phyloP scores from a whole-genome alignment of 2,329 filamentous ascomycete genomes.

The Penicillium sp. region DNA sequence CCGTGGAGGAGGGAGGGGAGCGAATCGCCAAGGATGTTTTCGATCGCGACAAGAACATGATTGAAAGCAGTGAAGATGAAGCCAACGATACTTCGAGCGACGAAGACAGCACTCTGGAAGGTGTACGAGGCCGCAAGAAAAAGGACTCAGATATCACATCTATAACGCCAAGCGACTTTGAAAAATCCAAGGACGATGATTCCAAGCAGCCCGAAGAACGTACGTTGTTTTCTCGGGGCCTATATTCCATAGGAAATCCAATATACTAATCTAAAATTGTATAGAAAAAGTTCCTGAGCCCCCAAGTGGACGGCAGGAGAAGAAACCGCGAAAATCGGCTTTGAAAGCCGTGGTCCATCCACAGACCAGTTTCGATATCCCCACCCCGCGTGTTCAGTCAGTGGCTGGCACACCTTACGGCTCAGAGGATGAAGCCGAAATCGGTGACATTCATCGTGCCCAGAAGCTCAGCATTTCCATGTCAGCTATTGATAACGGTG shows the following conservation, averaged over 20 bases:
- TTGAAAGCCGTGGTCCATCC: slow-evolving; percentile 66
- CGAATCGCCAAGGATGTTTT: slow-evolving; percentile 69
- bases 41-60: slow-evolving; percentile 61
- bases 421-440: slow-evolving; percentile 81
- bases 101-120: slow-evolving; percentile 52
- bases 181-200: slow-evolving; percentile 38
- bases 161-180: slow-evolving; percentile 25
- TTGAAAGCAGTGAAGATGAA: slow-evolving; percentile 67
- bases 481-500: slow-evolving; percentile 71
- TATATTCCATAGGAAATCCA: not conserved
- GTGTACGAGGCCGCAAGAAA: slow-evolving; percentile 26
- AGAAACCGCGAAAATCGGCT: slow-evolving; percentile 33
- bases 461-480: slow-evolving; percentile 80
- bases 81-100: slow-evolving; percentile 58
- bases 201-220: slow-evolving; percentile 76
- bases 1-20: slow-evolving; percentile 35
- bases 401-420: slow-evolving; percentile 63
- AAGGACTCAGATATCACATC: slow-evolving; percentile 30
- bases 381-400: slow-evolving; percentile 56
- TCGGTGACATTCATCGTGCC: slow-evolving; percentile 80
- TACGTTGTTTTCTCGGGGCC: slow-evolving; percentile 37
- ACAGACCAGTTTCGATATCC: slow-evolving; percentile 73
- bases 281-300: slow-evolving; percentile 12
- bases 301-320: slow-evolving; percentile 35
- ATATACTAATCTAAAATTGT: slow-evolving; percentile 2